These are phyloP conservation scores for Ephemerocybe angulata DNA, from an alignment of 768 basidiomycete genomes.

Conservation along the genomic window DNA sequence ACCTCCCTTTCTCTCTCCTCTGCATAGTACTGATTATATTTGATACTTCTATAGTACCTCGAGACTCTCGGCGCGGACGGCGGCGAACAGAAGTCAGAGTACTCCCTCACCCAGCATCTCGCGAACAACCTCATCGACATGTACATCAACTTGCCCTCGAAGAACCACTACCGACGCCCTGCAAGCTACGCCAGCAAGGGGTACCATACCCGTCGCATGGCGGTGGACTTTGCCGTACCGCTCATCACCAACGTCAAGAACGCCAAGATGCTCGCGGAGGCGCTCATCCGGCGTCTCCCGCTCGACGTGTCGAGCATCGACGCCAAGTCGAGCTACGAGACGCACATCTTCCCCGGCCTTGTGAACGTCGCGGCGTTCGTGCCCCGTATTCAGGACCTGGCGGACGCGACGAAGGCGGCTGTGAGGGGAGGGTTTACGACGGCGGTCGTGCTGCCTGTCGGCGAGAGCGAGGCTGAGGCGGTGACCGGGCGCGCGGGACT, in stretches of 20 bases:
- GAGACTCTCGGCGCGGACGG: constrained; percentile 79
- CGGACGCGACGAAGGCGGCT: constrained; percentile 71
- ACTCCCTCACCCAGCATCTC: constrained; percentile 94
- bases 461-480: constrained; percentile 46
- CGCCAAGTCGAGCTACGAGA: constrained; percentile 90
- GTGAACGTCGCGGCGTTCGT: constrained; percentile 87
- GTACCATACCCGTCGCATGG: constrained; percentile 95
- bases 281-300: constrained; percentile 83
- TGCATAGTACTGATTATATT: no score
- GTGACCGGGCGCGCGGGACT: constrained; percentile 70
- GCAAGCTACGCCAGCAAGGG: constrained; percentile 97
- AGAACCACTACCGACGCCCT: constrained; percentile 94
- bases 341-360: constrained; percentile 87
- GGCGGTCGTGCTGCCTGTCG: constrained; percentile 72
- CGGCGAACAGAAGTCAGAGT: constrained; percentile 90
- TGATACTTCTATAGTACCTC: constrained; percentile 56
- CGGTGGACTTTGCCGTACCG: constrained; percentile 96
- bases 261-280: constrained; percentile 94
- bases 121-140: constrained; percentile 97
- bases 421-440: constrained; percentile 90
- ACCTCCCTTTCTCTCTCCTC: no score
- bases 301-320: constrained; percentile 89
- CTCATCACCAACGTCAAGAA: constrained; percentile 98
- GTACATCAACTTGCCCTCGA: constrained; percentile 99
- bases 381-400: constrained; percentile 65